Base-by-base conservation (phyloP, 148 eudicot genomes). In the Cornus suecica region DNA sequence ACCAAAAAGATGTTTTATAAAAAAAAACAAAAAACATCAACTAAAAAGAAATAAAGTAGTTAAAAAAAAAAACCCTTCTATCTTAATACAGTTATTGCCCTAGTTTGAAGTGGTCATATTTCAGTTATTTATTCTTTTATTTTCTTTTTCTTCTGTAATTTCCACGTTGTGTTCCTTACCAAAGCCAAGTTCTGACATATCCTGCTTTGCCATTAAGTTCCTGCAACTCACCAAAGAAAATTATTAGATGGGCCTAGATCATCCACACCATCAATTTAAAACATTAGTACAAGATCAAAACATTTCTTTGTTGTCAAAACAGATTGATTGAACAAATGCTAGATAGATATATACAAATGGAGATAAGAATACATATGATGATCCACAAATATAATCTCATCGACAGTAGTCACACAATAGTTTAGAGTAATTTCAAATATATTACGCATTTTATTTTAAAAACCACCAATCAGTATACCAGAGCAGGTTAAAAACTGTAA, bases 171-270 rank as follows among this genome's bases (percentile, higher is more conserved):
- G 56, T 30, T 86, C 90, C 63, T 81, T 80, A 70, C 78, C 81
- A 76, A 94, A 94, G 70, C 98, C 98, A 48, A 94, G 98, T 82
- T 94, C 97, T 28, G 95, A 86, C 92, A 94, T 85, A 71, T 94
- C 92, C 82, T 94, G 98, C 89, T 89, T 94, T 62, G 97, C 97
- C 98, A 94, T 94, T 77, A 94, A 81, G 79, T 94, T 94, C 90
- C 95, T 94, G 90, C 85, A 80, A 42, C 70, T 51, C 51, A 74
- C 74, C 34, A 30, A 23, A 42, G 22, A 74, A 2, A 56, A 26
- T 3, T 4, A 32, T 4, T 0, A 37, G 42, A 37, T 8, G 9
- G 63, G 15, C 66, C 24, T n/a, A n/a, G n/a, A n/a, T n/a, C n/a
- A n/a, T n/a, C n/a, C n/a, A n/a, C n/a, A n/a, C n/a, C n/a, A n/a